Base-by-base conservation (phyloP, 345 rosid species). In the Kernera saxatilis region DNA sequence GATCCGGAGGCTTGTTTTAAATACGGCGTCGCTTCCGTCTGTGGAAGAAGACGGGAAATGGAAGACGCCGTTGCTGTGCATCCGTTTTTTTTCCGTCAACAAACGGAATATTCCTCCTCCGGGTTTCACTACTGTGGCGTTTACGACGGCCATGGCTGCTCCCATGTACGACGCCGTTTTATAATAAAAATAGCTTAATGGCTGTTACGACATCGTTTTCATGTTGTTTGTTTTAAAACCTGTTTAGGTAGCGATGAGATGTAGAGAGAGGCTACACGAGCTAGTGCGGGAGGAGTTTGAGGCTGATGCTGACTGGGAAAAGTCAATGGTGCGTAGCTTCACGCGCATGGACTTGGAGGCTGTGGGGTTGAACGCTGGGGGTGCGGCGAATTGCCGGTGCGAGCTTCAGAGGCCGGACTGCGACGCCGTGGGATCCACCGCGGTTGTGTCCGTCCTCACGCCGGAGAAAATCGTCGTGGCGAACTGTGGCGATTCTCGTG, bases 401-500 rank as follows among this genome's bases (percentile, higher is more conserved):
- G 93, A 88, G 81, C 85, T 88, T 62, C 91, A 76, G 62, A 64
- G 87, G 14, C 91, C 88, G 0, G 86, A 82, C 63, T 86, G 86
- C 44, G 91, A 87, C 22, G 88, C 96, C 10, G 97, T 88, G 4
- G 99, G 98, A 21, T 92, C 99, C 14, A 95, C 98, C 0, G 96
- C 98, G 0, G 92, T 90, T 18, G 91, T 85, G 14, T 87, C 96
- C 0, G 75, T 95, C n/a, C 74, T 95, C 40, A 88, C 90, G 3
- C 83, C 80, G 9, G 83, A 85, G 7, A 85, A 90, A 72, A 84
- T 92, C 8, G 21, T 90, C 8, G 87, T 88, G 33, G 87, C 99
- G 0, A 95, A 95, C 36, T 89, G 98, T n/a, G 99, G 99, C 6
- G 99, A 94, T 63, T 94, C 99, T 0, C 85, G 99, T 36, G 98